These are phyloP conservation scores for Fusarium setosum DNA, from an alignment of 2,329 filamentous ascomycete genomes.

Conservation along the genomic window DNA sequence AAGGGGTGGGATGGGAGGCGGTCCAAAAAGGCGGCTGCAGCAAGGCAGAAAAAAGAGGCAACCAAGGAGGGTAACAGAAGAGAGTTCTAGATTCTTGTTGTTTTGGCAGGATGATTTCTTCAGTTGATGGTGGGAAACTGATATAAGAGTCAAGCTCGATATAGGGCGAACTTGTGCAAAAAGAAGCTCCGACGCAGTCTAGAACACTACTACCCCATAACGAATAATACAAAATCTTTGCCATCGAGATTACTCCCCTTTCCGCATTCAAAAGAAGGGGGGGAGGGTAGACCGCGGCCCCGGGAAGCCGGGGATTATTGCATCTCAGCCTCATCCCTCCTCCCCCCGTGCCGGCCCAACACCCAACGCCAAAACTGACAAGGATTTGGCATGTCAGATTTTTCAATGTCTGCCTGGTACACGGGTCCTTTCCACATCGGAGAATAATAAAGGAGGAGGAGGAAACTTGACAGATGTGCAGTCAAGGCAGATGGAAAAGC, in stretches of 20 bases:
- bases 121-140: neutral
- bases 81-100: neutral
- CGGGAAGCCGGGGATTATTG: too few relatives aligned
- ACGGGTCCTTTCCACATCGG: neutral
- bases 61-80: neutral
- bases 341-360: neutral
- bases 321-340: slow-evolving; percentile 25
- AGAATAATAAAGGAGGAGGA: too few relatives aligned
- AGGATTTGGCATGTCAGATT: too few relatives aligned
- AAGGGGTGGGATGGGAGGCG: neutral
- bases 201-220: too few relatives aligned
- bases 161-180: slow-evolving; percentile 32
- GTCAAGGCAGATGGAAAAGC: neutral
- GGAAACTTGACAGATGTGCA: neutral
- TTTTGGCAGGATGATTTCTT: too few relatives aligned
- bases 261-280: neutral
- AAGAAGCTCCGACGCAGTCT: neutral
- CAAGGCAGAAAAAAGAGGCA: slow-evolving; percentile 16
- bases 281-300: too few relatives aligned
- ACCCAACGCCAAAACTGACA: too few relatives aligned
- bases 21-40: slow-evolving; percentile 12
- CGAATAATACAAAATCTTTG: too few relatives aligned
- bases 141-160: neutral
- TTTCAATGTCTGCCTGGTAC: neutral
- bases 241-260: neutral